Evolutionary conservation across 192 early-diverging fungal genomes (phyloP).

Genomic region (Powellomyces hirtus): DNA sequence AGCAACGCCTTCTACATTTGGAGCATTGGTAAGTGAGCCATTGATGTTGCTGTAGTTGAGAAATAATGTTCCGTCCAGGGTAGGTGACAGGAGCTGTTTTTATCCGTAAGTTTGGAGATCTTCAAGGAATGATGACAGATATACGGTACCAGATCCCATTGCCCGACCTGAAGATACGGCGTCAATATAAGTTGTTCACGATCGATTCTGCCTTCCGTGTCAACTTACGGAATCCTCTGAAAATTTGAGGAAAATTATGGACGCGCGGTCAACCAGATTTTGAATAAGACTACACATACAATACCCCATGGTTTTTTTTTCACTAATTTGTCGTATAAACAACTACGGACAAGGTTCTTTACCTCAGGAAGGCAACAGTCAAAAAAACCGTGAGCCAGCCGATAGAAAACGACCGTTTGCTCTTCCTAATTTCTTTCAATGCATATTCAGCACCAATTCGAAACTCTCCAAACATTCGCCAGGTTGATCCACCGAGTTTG

Average conservation of each 20-base stretch:
- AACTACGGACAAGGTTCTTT: background rate
- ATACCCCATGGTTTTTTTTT: too few species aligned
- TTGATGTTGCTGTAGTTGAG: slow-evolving; percentile 29
- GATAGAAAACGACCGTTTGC: slow-evolving; percentile 30
- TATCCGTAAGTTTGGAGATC: background rate
- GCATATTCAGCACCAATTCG: slow-evolving; percentile 20
- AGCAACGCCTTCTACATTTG: slow-evolving; percentile 2
- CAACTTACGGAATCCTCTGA: slow-evolving; percentile 32
- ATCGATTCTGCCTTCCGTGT: background rate
- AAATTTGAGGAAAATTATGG: slow-evolving; percentile 28
- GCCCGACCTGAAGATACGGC: slow-evolving; percentile 17
- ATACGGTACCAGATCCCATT: slow-evolving; percentile 24
- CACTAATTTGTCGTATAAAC: background rate
- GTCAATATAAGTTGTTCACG: background rate
- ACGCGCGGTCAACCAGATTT: slow-evolving; percentile 29
- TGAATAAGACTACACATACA: slow-evolving; percentile 14
- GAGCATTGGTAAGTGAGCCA: background rate
- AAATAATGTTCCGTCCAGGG: slow-evolving; percentile 4
- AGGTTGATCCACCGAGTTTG: too few species aligned
- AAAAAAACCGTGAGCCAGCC: slow-evolving; percentile 35
- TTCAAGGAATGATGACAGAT: background rate
- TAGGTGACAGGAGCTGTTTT: slow-evolving; percentile 28
- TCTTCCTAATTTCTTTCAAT: background rate
- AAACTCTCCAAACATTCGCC: slow-evolving; percentile 1
- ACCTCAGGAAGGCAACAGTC: slow-evolving; percentile 32